Evolutionary conservation across 1,284 basidiomycete genomes (phyloP).

Genomic region (Termitomyces sp.): DNA sequence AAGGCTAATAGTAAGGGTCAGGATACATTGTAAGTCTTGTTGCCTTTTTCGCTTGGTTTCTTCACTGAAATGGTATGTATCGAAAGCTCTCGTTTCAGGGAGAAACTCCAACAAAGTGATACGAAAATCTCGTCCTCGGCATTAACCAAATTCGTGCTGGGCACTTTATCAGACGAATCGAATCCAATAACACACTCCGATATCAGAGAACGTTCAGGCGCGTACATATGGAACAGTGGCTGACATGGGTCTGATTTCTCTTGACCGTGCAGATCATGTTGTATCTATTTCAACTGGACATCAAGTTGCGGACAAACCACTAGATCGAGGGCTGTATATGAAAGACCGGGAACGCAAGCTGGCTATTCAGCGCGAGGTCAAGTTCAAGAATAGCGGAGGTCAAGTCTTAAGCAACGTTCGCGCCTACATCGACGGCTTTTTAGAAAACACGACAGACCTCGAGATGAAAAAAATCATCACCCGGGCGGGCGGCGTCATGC

Average conservation of each 20-base stretch:
- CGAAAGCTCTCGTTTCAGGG: constrained; percentile 5
- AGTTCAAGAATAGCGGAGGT: constrained; percentile 19
- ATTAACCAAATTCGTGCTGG: constrained; percentile 52
- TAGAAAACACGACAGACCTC: constrained; percentile 64
- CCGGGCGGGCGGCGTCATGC: constrained; percentile 51
- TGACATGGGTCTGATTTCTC: not conserved
- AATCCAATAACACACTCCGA: constrained; percentile 75
- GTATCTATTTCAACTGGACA: constrained; percentile 61
- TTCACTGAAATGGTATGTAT: not conserved
- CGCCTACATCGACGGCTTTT: constrained; percentile 63
- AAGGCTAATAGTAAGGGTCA: constrained; percentile 3
- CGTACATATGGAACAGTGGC: constrained; percentile 10
- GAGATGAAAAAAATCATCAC: constrained; percentile 63
- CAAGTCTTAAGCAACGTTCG: constrained; percentile 40
- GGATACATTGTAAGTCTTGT: constrained; percentile 8
- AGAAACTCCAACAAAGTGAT: constrained; percentile 10
- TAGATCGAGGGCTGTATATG: constrained; percentile 33
- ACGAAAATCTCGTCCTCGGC: constrained; percentile 36
- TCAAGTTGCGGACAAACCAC: constrained; percentile 55
- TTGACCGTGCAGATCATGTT: constrained; percentile 41
- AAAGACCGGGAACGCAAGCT: constrained; percentile 48
- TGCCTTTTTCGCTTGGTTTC: not conserved
- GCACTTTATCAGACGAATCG: constrained; percentile 48
- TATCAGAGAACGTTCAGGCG: constrained; percentile 54
- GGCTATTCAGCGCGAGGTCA: constrained; percentile 35